Evolutionary conservation across 352 stramenopile species (phyloP), one percentile per base, ranked within the genome.

Genomic region (Phytophthora palmivora): DNA sequence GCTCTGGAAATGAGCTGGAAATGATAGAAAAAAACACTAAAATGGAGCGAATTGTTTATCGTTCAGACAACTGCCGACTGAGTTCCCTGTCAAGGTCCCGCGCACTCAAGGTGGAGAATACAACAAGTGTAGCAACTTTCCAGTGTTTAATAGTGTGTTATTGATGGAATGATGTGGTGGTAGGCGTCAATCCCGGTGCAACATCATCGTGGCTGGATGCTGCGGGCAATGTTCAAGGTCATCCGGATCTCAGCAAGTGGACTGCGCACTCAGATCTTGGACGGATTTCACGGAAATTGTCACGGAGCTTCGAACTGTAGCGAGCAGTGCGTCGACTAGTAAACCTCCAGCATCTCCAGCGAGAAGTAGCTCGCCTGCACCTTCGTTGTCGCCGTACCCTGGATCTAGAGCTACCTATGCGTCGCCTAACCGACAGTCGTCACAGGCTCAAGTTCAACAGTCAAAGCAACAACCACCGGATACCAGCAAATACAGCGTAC

Each of bases 231-330:
- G 87, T 95, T 8, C 72, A 86, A 19, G 73, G 79, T 0, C 84
- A 95, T 54, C 67, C 78, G 14, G 87, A 95, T 50, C 51, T 95
- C 16, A 90, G 79, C 58, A 82, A 87, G 47, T 95, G 87, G 87
- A 92, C 84, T 2, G 84, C 81, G 15, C 87, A 95, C 70, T 92
- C 87, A 53, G 87, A 95, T 56, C 63, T 95, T 30, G 87, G 87
- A 9, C 77, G 87, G n/a, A 95, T 77, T 75, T 93, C 5, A 76
- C 72, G 19, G 85, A 94, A 64, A 90, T 92, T 30, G 81, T 78
- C 8, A 77, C 66, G 4, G 85, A 94, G 43, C 59, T 94, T 11
- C 76, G 75, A 1, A 47, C 38, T 19, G 59, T 60, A 21, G 61
- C 57, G 1, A 68, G 16, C 14, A 71, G 15, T 44, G 46, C 32